Evolutionary conservation across 2,329 filamentous ascomycete genomes (phyloP).

Genomic region (Uncinocarpus reesii): DNA sequence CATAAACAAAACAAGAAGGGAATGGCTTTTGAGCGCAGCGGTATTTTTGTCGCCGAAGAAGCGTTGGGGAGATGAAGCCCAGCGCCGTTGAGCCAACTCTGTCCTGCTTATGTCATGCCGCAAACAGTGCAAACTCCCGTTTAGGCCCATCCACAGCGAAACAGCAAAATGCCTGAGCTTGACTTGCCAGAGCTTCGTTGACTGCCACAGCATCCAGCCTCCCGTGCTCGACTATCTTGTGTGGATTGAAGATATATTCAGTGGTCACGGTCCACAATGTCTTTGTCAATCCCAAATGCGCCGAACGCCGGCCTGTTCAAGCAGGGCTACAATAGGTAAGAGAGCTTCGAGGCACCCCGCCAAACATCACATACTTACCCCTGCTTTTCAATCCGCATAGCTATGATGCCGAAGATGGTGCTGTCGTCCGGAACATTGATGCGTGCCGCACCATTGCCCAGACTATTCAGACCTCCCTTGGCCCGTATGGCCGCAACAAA

Average conservation of each 20-base stretch:
- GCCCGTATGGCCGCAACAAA: slow-evolving; percentile 97
- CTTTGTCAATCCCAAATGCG: slow-evolving; percentile 87
- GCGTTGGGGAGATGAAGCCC: slow-evolving; percentile 12
- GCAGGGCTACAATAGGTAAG: slow-evolving; percentile 88
- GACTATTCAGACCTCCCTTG: slow-evolving; percentile 93
- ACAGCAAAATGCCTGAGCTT: slow-evolving; percentile 5
- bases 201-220: not conserved
- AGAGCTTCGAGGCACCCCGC: slow-evolving; percentile 16
- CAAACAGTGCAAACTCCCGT: slow-evolving; percentile 16
- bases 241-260: not conserved
- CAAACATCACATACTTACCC: slow-evolving; percentile 17
- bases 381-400: slow-evolving; percentile 40
- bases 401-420: slow-evolving; percentile 98
- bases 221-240: not conserved
- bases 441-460: slow-evolving; percentile 91
- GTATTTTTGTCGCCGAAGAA: slow-evolving; percentile 8
- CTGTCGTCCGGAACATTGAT: slow-evolving; percentile 95
- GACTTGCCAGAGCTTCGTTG: slow-evolving; percentile 1
- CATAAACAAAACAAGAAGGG: slow-evolving; percentile 7
- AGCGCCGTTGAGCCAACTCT: slow-evolving; percentile 6
- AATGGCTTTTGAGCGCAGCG: not conserved
- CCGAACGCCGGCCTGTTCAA: slow-evolving; percentile 94
- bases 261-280: slow-evolving; percentile 54
- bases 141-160: slow-evolving; percentile 10
- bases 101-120: slow-evolving; percentile 16